Evolutionary conservation across 2,329 filamentous ascomycete genomes (phyloP).

Genomic region (Pseudofabraea citricarpa): DNA sequence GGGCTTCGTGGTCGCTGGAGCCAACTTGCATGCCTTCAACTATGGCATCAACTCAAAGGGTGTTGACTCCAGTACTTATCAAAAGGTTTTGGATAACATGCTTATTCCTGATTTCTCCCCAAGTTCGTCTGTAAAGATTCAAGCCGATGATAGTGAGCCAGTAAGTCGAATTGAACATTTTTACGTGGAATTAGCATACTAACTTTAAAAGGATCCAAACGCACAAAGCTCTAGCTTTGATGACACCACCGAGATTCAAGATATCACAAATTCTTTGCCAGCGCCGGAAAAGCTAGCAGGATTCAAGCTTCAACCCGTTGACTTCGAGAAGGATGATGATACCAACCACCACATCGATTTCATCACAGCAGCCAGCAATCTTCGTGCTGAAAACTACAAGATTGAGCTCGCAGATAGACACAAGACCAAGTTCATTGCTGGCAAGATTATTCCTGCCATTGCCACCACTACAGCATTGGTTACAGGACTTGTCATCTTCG

Average conservation of each 20-base stretch:
- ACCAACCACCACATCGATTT: constrained; percentile 98
- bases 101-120: constrained; percentile 95
- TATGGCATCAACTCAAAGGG: constrained; percentile 90
- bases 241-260: constrained; percentile 71
- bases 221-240: constrained; percentile 52
- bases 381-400: constrained; percentile 97
- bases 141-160: constrained; percentile 90
- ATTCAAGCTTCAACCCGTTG: constrained; percentile 85
- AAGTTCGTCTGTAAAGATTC: constrained; percentile 88
- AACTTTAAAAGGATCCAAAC: constrained; percentile 63
- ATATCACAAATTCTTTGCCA: constrained; percentile 69
- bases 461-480: constrained; percentile 95
- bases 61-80: constrained; percentile 65
- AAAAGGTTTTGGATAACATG: constrained; percentile 81
- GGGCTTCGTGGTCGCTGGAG: constrained; percentile 79
- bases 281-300: constrained; percentile 75
- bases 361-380: constrained; percentile 93
- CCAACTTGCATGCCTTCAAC: constrained; percentile 95
- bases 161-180: constrained; percentile 38
- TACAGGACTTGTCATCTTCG: constrained; percentile 85
- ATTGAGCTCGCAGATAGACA: constrained; percentile 88
- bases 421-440: constrained; percentile 99
- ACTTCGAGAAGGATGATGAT: constrained; percentile 99
- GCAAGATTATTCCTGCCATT: constrained; percentile 98
- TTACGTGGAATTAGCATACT: constrained; percentile 10